Base-by-base conservation (phyloP, 2,329 filamentous ascomycete species). In the Myriosclerotinia curreyana region DNA sequence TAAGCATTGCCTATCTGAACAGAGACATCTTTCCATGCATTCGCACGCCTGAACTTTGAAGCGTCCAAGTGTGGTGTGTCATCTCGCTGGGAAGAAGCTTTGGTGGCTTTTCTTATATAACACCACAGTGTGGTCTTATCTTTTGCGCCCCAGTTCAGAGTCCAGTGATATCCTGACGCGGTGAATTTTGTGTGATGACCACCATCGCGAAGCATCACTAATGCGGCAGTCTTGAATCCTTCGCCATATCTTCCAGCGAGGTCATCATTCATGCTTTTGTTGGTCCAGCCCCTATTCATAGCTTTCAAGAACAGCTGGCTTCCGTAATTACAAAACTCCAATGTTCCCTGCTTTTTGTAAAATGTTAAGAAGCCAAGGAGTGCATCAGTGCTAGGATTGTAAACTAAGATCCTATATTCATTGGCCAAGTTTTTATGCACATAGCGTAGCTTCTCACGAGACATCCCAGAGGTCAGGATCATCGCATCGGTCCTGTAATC, bases 201-300 rank as follows among this genome's bases (percentile, higher is more conserved):
- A 6, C 66, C 65, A 31, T 67, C 50, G 0, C 71, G 66, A n/a
- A 68, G 58, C 69, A 75, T 70, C 0, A 73, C 65, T 1, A 74
- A 63, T 2, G 72, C 67, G 17, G 68, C 72, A 28, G 73, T 36
- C 55, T 75, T 75, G 62, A 72, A 71, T 2, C 70, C 71, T 62
- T 75, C 71, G 2, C 73, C 73, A 51, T 74, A 69, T 9, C 50
- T 65, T 12, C 73, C 73, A 4, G 73, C 69, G 25, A 64, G 6
- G n/a, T 65, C 17, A 2, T 54, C 20, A 0, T 66, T 63, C 7
- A 5, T 20, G 20, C 6, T 11, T 8, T 31, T 64, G 38, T 60
- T 74, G 73, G 58, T 42, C 5, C 34, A 31, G 2, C 66, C 70
- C 20, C 71, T 15, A 2, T 64, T 60, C 0, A 71, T 66, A 14